A percentile compares a stretch with the other conserved stretches of the same genome.
phyloP scores from a whole-genome alignment of 2,329 filamentous ascomycete species.

The Cucurbitaria berberidis region DNA sequence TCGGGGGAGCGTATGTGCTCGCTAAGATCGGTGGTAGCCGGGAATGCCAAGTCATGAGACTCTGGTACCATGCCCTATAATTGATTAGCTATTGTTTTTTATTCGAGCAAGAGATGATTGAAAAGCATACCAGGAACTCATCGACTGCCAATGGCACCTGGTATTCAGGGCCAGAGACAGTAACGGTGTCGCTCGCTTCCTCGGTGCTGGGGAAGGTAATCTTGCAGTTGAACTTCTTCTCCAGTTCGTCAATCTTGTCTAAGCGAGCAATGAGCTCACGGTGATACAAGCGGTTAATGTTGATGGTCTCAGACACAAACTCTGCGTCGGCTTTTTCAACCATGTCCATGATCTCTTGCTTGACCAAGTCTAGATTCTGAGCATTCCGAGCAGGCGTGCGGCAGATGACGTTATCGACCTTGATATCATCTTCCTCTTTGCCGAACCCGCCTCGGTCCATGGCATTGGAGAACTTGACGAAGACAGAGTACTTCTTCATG shows the following conservation, averaged over 20 bases:
- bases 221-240: conserved; percentile 99
- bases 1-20: conserved; percentile 82
- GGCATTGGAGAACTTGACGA: conserved; percentile 98
- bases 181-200: conserved; percentile 94
- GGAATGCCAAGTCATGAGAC: conserved; percentile 87
- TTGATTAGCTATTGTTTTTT: conserved; percentile 36
- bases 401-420: conserved; percentile 98
- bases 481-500: conserved; percentile 99
- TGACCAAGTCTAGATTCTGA: conserved; percentile 94
- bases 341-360: conserved; percentile 99
- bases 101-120: neutral
- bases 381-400: conserved; percentile 96
- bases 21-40: conserved; percentile 75
- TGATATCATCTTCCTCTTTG: conserved; percentile 96
- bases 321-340: conserved; percentile 97
- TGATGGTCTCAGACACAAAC: conserved; percentile 91
- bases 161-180: conserved; percentile 95
- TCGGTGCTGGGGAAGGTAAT: conserved; percentile 98
- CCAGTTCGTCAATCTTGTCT: conserved; percentile 87
- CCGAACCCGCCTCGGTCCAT: conserved; percentile 96
- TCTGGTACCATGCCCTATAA: conserved; percentile 91
- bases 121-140: conserved; percentile 76
- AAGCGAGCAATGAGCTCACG: conserved; percentile 90
- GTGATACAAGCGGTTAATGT: conserved; percentile 93
- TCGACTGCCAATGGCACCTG: conserved; percentile 97